Evolutionary conservation across 83 land plant genomes (phyloP), one percentile per base, ranked within the genome.

Genomic region (Diphasiastrum complanatum): DNA sequence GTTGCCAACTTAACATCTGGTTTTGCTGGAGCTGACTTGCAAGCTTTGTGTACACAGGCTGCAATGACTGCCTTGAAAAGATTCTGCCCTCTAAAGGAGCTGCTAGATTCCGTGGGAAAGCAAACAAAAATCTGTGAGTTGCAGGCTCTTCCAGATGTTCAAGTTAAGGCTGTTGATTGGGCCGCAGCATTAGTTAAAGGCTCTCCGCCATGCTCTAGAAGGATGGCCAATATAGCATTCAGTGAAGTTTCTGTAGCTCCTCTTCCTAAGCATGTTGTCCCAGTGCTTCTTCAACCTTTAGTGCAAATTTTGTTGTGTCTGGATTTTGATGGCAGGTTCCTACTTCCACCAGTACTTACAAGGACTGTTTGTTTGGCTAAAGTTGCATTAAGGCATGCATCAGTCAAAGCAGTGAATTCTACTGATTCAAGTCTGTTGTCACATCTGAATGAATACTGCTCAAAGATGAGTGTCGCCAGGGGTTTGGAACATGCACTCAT

Each of bases 21-120:
- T 3, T 92, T 75, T 83, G 95, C 95, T 65, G 98, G 98, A 59
- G 98, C 98, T 51, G 98, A 92, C 75, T 73, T 92, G 66, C 95
- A 92, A 79, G 89, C 98, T 38, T 80, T 92, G 53, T 92, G 98
- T 68, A 77, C 90, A 52, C 87, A 92, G 80, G 86, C 91, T 34
- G 96, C 85, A 11, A 79, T 89, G 67, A 78, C 66, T 64, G 87
- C 91, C 32, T 72, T 88, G 59, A 86, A 79, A 49, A 79, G 96
- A 58, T 73, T 63, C 27, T 71, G 75, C 45, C 78, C 85, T 4
- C 61, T 92, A 41, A 66, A 85, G 65, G 63, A 76, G 30, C 43
- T 88, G 60, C 38, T 88, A 22, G 70, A 68, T 45, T 74, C 78
- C 57, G 88, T 60, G 47, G 58, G 67, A 43, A 58, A 67, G 33